Percentiles rank a stretch among this genome's conserved stretches.
phyloP scores from a whole-genome alignment of 164 flowering plant species.

The Umbellularia californica region DNA sequence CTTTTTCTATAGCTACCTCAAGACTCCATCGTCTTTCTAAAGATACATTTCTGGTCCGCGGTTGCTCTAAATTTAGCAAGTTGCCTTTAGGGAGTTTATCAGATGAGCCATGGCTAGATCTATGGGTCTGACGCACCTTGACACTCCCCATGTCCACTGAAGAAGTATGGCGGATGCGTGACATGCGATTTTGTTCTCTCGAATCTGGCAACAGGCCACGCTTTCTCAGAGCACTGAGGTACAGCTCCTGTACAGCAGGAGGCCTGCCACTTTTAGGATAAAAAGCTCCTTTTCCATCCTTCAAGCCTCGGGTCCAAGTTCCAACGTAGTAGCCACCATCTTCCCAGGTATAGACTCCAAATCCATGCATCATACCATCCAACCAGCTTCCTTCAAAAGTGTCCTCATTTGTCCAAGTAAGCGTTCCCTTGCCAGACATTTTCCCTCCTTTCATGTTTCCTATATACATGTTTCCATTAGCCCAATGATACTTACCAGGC shows the following conservation, averaged over 20 bases:
- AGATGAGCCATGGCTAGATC: conserved; percentile 42
- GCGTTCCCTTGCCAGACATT: conserved; percentile 91
- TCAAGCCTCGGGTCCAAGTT: conserved; percentile 88
- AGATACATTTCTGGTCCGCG: conserved; percentile 51
- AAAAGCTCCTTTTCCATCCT: conserved; percentile 95
- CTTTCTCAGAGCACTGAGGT: conserved; percentile 74
- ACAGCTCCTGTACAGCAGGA: conserved; percentile 65
- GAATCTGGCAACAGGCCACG: conserved; percentile 80
- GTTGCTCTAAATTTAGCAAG: conserved; percentile 54
- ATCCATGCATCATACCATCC: conserved; percentile 93
- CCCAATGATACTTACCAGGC: conserved; percentile 90
- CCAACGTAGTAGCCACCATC: conserved; percentile 94
- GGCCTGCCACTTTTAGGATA: conserved; percentile 74
- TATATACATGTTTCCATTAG: conserved; percentile 73
- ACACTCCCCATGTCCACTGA: conserved; percentile 58
- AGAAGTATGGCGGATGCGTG: conserved; percentile 61
- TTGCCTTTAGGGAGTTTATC: conserved; percentile 52
- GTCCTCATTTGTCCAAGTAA: conserved; percentile 89
- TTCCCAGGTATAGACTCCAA: conserved; percentile 87
- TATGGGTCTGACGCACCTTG: conserved; percentile 42
- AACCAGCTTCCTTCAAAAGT: conserved; percentile 94
- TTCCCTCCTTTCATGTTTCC: conserved; percentile 95
- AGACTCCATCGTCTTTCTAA: conserved; percentile 95
- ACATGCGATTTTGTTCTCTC: conserved; percentile 48
- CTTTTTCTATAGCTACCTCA: conserved; percentile 86